These are phyloP conservation scores for Botrytis galanthina DNA, from an alignment of 2,329 filamentous ascomycete species.

Conservation along the genomic window DNA sequence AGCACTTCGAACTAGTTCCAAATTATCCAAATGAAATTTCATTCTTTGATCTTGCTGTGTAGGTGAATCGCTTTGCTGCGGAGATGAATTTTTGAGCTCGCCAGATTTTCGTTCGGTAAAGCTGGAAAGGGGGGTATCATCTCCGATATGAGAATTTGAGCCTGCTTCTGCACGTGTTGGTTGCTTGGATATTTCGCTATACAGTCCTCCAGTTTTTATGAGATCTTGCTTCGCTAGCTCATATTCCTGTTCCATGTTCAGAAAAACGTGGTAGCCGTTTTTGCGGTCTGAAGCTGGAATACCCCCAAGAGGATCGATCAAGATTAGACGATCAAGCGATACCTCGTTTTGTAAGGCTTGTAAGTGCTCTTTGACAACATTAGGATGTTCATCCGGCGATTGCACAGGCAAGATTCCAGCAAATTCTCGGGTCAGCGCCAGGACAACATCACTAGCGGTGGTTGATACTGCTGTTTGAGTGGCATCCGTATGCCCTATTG, in stretches of 20 bases:
- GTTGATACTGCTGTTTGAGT: conserved; percentile 49
- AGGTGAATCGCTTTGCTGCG: conserved; percentile 8
- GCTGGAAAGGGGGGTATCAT: conserved; percentile 46
- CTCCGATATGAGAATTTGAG: conserved; percentile 30
- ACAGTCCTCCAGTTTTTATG: conserved; percentile 19
- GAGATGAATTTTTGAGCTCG: conserved; percentile 1
- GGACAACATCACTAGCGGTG: conserved; percentile 61
- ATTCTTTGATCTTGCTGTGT: conserved; percentile 27
- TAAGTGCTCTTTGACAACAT: conserved; percentile 42
- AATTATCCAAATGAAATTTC: conserved; percentile 63
- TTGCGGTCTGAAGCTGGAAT: conserved; percentile 65
- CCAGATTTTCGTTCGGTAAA: conserved; percentile 40
- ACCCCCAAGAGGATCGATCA: conserved; percentile 83
- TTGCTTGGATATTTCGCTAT: not conserved
- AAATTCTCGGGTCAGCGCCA: conserved; percentile 75
- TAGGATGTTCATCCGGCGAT: conserved; percentile 43
- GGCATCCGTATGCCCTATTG: conserved; percentile 57
- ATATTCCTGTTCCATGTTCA: conserved; percentile 93
- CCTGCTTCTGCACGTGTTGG: not conserved
- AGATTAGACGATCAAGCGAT: conserved; percentile 78
- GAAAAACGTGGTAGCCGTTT: conserved; percentile 73
- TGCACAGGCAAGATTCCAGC: conserved; percentile 56
- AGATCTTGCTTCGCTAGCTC: conserved; percentile 65
- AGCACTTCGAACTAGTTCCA: conserved; percentile 67
- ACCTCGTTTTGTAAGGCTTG: conserved; percentile 50